A percentile compares a stretch with the other conserved stretches of the same genome.
Evolutionary conservation across 768 basidiomycete genomes (phyloP).

Genomic region (Hericium erinaceus): DNA sequence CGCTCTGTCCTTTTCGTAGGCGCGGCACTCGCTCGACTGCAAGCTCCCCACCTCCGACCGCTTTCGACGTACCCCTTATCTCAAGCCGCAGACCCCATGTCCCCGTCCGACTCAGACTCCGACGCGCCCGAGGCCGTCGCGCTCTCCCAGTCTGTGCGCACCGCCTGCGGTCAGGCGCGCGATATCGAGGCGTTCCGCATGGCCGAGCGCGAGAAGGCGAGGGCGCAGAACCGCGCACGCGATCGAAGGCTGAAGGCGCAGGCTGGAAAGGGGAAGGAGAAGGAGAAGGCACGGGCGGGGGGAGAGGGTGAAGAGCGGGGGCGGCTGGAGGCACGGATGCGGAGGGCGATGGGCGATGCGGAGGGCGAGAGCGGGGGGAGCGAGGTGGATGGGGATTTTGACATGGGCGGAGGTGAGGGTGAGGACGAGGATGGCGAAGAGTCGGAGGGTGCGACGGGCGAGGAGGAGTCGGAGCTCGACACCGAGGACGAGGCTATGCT

Average conservation of each 20-base stretch:
- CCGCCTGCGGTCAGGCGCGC: conserved; percentile 4
- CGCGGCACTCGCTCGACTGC: too few relatives aligned
- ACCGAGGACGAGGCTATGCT: too few relatives aligned
- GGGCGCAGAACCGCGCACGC: conserved; percentile 7
- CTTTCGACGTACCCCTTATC: too few relatives aligned
- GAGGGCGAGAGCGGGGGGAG: conserved; percentile 1
- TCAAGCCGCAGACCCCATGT: background rate
- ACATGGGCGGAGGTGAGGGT: background rate
- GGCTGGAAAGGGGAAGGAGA: conserved; percentile 4
- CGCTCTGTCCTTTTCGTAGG: too few relatives aligned
- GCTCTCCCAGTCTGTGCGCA: conserved; percentile 9
- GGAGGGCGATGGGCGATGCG: conserved; percentile 14
- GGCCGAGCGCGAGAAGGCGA: conserved; percentile 6
- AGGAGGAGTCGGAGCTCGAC: too few relatives aligned
- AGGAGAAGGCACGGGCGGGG: background rate
- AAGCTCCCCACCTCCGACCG: too few relatives aligned
- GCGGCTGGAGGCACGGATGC: conserved; percentile 7
- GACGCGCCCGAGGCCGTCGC: conserved; percentile 9
- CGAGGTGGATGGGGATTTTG: background rate
- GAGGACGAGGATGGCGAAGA: conserved; percentile 1
- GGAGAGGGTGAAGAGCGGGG: conserved; percentile 2
- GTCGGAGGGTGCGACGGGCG: background rate
- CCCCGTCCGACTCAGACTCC: conserved; percentile 4
- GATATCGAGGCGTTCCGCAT: conserved; percentile 4
- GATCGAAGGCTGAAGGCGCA: conserved; percentile 13